Evolutionary conservation across 345 rosid genomes (phyloP).

Genomic region (Trapa bicornis): DNA sequence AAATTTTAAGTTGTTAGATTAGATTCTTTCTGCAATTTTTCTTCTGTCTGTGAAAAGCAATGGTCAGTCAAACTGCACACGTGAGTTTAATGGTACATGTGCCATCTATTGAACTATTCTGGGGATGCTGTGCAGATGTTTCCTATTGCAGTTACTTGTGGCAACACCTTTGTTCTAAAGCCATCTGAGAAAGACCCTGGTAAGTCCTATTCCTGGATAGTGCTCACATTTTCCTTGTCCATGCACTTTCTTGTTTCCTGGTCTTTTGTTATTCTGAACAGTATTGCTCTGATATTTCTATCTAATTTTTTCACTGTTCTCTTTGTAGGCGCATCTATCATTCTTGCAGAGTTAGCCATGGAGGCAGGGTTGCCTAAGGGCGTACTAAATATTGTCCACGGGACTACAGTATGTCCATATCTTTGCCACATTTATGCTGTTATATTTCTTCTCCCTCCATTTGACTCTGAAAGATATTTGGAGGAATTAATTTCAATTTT

Average conservation of each 20-base stretch:
- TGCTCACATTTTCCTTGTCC: neutral
- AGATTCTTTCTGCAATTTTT: neutral
- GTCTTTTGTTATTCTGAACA: neutral
- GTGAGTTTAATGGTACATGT: neutral
- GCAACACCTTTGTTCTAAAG: constrained; percentile 83
- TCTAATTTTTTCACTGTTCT: constrained; percentile 3
- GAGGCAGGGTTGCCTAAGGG: constrained; percentile 95
- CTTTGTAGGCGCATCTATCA: constrained; percentile 71
- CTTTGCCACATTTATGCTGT: constrained; percentile 1
- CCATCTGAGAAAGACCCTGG: constrained; percentile 99
- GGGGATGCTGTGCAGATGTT: constrained; percentile 52
- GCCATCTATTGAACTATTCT: neutral
- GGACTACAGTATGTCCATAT: constrained; percentile 53
- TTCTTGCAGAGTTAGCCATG: constrained; percentile 87
- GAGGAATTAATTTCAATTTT: neutral
- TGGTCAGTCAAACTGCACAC: neutral
- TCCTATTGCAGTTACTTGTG: constrained; percentile 87
- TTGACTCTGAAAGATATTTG: neutral
- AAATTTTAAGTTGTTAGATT: neutral
- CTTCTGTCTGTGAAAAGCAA: neutral
- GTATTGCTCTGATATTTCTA: constrained; percentile 1
- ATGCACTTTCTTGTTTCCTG: neutral
- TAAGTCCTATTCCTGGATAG: constrained; percentile 11
- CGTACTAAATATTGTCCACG: constrained; percentile 83
- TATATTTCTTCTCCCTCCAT: neutral